These are phyloP conservation scores for Botrytis porri DNA, from an alignment of 2,329 filamentous ascomycete species.

Conservation along the genomic window DNA sequence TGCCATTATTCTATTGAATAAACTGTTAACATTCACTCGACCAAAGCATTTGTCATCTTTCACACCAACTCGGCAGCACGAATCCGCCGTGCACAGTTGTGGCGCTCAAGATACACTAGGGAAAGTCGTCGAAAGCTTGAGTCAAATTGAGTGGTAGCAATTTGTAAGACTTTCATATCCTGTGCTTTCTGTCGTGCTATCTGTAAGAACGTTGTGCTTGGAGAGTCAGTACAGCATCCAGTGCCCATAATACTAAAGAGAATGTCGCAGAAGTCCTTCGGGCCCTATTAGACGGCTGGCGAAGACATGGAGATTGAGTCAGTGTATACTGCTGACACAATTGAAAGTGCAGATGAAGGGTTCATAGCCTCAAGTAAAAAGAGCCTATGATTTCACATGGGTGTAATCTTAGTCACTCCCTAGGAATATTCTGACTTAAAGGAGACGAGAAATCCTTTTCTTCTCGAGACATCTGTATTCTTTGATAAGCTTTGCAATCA, in stretches of 20 bases:
- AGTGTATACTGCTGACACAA: too few species aligned
- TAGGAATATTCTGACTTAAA: too few species aligned
- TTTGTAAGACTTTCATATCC: not conserved
- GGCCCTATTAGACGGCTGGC: too few species aligned
- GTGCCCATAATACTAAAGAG: not conserved
- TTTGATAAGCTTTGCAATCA: too few species aligned
- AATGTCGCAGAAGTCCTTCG: too few species aligned
- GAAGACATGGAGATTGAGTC: too few species aligned
- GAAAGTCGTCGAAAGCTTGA: not conserved
- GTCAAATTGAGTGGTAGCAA: not conserved
- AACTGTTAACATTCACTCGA: accelerated
- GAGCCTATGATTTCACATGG: too few species aligned
- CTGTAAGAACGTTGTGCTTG: not conserved
- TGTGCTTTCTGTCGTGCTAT: not conserved
- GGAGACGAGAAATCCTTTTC: too few species aligned
- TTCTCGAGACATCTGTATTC: too few species aligned
- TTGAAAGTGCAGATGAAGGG: too few species aligned
- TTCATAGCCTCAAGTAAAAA: too few species aligned
- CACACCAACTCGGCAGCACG: not conserved
- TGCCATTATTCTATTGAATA: accelerated
- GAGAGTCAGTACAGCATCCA: not conserved
- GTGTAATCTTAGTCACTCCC: too few species aligned
- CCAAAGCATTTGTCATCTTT: not conserved
- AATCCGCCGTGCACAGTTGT: not conserved
- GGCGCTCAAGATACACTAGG: not conserved